Base-by-base conservation (phyloP, 345 rosid species). In the Citrus maxima region DNA sequence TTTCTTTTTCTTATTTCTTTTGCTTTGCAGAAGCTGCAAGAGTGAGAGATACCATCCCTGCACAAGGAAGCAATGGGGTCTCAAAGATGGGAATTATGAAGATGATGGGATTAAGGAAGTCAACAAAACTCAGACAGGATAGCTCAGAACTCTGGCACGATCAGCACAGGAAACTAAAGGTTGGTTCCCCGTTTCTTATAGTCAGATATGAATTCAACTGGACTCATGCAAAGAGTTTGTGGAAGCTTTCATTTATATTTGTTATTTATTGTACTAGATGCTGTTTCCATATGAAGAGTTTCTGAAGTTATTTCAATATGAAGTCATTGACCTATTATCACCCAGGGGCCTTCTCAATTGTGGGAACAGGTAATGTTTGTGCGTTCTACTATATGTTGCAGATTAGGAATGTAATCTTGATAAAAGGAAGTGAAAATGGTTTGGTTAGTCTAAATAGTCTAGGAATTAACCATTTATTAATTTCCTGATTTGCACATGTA, bases 331-430 rank as follows among this genome's bases (percentile, higher is more conserved):
- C 83, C 84, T 92, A 67, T 87, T 93, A 72, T 88, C 86, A 64
- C 98, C 98, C 42, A 92, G 94, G 85, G 98, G 98, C 7, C 98
- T 93, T 63, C 77, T 90, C 71, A 93, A 93, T 85, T 89, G 93
- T 68, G 98, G 98, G 77, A 93, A 93, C 90, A 93, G 95, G 96
- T 91, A 80, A 10, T 69, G 4, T 46, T 70, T 64, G 28, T 65
- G 67, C 72, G 12, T 80, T 70, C 77, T 56, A 38, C 73, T 69
- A 30, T 72, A 34, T 32, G 54, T 67, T 34, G 72, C 42, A 68
- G 38, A 64, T 34, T 30, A 38, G 60, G 67, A 35, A 38, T 72
- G 21, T 46, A 40, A 34, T 71, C 74, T 66, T 2, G n/a, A 30
- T 68, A 28, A 25, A 24, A 61, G 54, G 37, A 35, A 56, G 10